A percentile compares a stretch with the other conserved stretches of the same genome.
Conservation (phyloP, 2,329 filamentous ascomycete species). For the Hypoxylon sp. region DNA sequence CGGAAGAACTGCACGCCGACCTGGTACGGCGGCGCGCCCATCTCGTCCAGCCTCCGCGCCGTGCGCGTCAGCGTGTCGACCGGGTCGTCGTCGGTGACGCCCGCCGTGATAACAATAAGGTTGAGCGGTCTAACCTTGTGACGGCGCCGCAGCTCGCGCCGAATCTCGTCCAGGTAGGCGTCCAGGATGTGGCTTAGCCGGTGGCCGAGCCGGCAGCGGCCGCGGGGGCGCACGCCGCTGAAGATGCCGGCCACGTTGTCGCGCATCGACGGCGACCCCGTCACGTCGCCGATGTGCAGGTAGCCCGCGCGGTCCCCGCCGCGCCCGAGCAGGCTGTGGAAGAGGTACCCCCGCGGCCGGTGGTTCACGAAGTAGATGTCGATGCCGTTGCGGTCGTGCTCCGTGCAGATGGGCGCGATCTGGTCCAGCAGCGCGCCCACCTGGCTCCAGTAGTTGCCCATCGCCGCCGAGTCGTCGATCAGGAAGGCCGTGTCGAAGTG, state of each 20-base stretch:
- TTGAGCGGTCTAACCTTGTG: constrained; percentile 66
- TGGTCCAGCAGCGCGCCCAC: constrained; percentile 69
- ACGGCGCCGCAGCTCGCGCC: constrained; percentile 15
- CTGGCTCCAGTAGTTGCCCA: constrained; percentile 74
- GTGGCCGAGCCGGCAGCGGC: constrained; percentile 37
- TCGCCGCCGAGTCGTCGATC: constrained; percentile 79
- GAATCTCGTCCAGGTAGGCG: constrained; percentile 37
- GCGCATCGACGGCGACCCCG: constrained; percentile 38
- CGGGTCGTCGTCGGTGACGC: constrained; percentile 73
- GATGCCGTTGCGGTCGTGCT: constrained; percentile 75
- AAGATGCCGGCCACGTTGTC: constrained; percentile 49
- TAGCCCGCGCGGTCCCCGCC: constrained; percentile 37
- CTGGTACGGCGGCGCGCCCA: constrained; percentile 73
- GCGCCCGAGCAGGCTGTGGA: constrained; percentile 10
- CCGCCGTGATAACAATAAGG: constrained; percentile 80
- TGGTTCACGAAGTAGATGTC: constrained; percentile 78
- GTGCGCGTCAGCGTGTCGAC: constrained; percentile 68
- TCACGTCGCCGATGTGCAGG: constrained; percentile 42
- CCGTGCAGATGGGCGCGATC: constrained; percentile 76
- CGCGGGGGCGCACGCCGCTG: constrained; percentile 40
- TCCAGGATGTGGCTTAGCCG: constrained; percentile 40
- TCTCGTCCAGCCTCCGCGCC: constrained; percentile 70
- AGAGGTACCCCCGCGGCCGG: constrained; percentile 43
- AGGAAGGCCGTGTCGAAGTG: constrained; percentile 79
- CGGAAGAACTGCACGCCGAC: constrained; percentile 83